Base-by-base conservation (phyloP, 148 eudicot genomes). In the Spergularia bocconei region DNA sequence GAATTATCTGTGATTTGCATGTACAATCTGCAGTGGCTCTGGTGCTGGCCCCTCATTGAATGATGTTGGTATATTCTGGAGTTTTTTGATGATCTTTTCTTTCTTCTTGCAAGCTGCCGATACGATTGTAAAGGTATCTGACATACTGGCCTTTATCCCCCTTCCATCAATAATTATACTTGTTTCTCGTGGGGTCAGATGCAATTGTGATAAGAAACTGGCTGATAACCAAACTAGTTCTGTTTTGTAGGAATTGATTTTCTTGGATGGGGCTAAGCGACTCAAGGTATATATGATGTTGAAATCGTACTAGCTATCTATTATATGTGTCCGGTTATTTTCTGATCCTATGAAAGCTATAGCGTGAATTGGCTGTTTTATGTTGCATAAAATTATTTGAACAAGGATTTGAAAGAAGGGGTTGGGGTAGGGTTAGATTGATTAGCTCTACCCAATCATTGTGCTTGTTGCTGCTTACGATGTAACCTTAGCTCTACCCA, bases 91-190 rank as follows among this genome's bases (percentile, higher is more conserved):
- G 98, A 82, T 92, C 47, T 75, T 85, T 79, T 95, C 97, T 7
- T 95, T 95, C 85, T 79, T 92, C 62, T 79, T 95, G 73, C 98
- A 95, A 88, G 98, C 98, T 36, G 97, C 88, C 70, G 98, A 95
- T 81, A 89, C 97, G 68, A 88, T 95, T 54, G 82, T 95, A 71
- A 95, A 95, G 96, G 98, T 82, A 80, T 58, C 47, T 21, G 60
- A 14, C 60, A 36, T 74, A 20, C 59, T 47, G 61, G 54, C 20
- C 2, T 72, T 29, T 29, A 29, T 29, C 36, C 36, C 36, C 2
- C 36, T 29, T 29, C 60, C 29, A 13, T 9, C 9, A 59, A 4
- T 11, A 66, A 15, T 29, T 29, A 44, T 38, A 25, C 16, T 66
- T 25, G 53, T 79, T 38, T 68, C 11, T 44, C 38, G 54, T 47